phyloP scores from a whole-genome alignment of 176 grass and related monocot genomes.

The Aegilops sharonensis region DNA sequence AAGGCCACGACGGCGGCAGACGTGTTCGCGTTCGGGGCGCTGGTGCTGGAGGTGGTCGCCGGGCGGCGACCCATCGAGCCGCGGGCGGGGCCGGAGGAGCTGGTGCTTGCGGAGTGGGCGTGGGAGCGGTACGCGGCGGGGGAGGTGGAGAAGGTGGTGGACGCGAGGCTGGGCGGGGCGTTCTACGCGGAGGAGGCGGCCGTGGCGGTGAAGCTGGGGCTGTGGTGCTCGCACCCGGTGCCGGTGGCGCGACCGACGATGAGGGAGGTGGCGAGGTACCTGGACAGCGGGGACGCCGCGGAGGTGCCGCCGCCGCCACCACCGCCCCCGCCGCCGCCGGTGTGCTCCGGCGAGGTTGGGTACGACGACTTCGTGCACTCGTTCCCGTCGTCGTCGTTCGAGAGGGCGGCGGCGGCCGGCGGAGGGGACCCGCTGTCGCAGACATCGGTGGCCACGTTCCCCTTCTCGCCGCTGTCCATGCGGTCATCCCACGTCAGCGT shows the following conservation, averaged over 20 bases:
- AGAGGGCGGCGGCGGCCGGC: conserved; percentile 24
- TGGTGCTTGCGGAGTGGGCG: conserved; percentile 69
- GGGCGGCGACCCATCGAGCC: conserved; percentile 73
- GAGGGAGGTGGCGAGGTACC: conserved; percentile 73
- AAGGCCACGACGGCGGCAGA: conserved; percentile 54
- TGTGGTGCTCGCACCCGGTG: conserved; percentile 68
- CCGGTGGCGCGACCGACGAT: conserved; percentile 49
- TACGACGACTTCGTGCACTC: conserved; percentile 85
- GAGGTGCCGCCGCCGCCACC: conserved; percentile 53
- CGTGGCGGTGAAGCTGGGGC: conserved; percentile 55
- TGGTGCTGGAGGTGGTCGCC: conserved; percentile 66
- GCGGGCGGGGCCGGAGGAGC: conserved; percentile 53
- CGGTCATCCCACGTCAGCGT: conserved; percentile 42
- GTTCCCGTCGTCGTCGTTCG: conserved; percentile 75
- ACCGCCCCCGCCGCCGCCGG: conserved; percentile 17
- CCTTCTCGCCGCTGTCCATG: conserved; percentile 53
- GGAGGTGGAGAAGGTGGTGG: conserved; percentile 51
- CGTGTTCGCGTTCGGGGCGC: conserved; percentile 84
- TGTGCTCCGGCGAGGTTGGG: conserved; percentile 38
- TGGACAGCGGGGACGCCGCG: conserved; percentile 50
- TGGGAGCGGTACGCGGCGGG: conserved; percentile 63
- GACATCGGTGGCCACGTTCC: conserved; percentile 38
- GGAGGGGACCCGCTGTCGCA: conserved; percentile 15
- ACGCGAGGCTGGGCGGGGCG: conserved; percentile 43
- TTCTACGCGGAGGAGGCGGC: conserved; percentile 47